Evolutionary conservation across 352 stramenopile genomes (phyloP).

Genomic region (Globisporangium irregulare): DNA sequence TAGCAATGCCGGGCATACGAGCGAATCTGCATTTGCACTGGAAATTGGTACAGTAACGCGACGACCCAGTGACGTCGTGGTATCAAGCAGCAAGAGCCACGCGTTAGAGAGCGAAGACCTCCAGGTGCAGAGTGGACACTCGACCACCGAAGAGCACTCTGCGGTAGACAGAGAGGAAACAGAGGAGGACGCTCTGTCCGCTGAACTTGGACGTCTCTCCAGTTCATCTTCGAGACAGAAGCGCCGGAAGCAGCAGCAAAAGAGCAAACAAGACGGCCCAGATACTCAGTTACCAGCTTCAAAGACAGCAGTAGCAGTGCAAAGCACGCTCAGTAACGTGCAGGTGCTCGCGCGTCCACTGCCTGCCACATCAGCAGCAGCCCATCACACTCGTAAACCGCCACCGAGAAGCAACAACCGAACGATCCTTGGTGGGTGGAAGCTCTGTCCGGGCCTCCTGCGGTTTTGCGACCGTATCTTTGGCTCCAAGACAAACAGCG

Average conservation of each 20-base stretch:
- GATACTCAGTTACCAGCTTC: constrained; percentile 5
- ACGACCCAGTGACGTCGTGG: background rate
- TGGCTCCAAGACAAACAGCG: constrained; percentile 13
- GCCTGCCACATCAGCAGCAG: background rate
- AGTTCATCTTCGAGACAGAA: constrained; percentile 25
- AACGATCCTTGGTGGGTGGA: constrained; percentile 31
- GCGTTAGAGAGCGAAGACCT: constrained; percentile 9
- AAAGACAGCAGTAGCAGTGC: background rate
- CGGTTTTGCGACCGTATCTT: constrained; percentile 72
- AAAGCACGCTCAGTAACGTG: background rate
- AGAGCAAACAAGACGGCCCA: constrained; percentile 13
- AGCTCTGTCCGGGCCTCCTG: constrained; percentile 66
- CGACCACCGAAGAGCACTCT: constrained; percentile 15
- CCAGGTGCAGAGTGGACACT: constrained; percentile 6
- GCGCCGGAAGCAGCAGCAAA: constrained; percentile 35
- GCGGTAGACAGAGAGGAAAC: background rate
- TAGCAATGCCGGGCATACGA: background rate
- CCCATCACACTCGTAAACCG: background rate
- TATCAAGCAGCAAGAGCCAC: constrained; percentile 5
- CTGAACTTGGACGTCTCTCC: background rate
- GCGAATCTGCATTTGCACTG: constrained; percentile 6
- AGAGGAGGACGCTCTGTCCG: background rate
- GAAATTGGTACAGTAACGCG: background rate
- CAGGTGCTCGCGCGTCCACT: constrained; percentile 1
- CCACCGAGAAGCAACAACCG: background rate